A percentile compares a stretch with the other conserved stretches of the same genome.
Conservation (phyloP, 2,329 filamentous ascomycete genomes). For the Nemania sp. region DNA sequence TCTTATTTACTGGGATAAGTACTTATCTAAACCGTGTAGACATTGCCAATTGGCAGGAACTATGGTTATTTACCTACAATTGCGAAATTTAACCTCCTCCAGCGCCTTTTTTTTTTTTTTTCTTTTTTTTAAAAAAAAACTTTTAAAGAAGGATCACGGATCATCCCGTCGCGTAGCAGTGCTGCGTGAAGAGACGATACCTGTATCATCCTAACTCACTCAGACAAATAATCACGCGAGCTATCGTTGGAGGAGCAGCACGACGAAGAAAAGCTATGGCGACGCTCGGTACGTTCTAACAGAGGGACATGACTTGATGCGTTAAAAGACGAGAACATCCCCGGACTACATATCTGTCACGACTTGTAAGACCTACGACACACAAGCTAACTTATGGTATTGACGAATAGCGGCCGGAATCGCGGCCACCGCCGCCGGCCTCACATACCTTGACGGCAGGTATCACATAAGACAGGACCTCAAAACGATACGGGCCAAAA, state of each 20-base stretch:
- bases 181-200: neutral
- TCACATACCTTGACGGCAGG: slow-evolving; percentile 71
- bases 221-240: neutral
- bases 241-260: neutral
- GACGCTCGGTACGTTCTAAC: slow-evolving; percentile 23
- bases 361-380: neutral
- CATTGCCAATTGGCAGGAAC: neutral
- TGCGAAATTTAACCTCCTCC: neutral
- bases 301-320: neutral
- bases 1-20: neutral
- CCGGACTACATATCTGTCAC: neutral
- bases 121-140: too few species aligned
- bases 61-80: neutral
- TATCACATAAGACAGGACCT: slow-evolving; percentile 69
- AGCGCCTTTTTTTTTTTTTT: neutral
- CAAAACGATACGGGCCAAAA: slow-evolving; percentile 48
- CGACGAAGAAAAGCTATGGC: slow-evolving; percentile 15
- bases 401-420: slow-evolving; percentile 36
- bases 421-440: slow-evolving; percentile 44
- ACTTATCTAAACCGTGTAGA: too few species aligned
- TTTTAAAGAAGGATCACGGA: neutral
- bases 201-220: neutral
- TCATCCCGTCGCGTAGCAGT: neutral
- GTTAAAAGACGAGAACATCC: neutral
- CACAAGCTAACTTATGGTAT: slow-evolving; percentile 5